Evolutionary conservation across 371 early-diverging fungal genomes (phyloP).

Genomic region (Mortierella sp.): DNA sequence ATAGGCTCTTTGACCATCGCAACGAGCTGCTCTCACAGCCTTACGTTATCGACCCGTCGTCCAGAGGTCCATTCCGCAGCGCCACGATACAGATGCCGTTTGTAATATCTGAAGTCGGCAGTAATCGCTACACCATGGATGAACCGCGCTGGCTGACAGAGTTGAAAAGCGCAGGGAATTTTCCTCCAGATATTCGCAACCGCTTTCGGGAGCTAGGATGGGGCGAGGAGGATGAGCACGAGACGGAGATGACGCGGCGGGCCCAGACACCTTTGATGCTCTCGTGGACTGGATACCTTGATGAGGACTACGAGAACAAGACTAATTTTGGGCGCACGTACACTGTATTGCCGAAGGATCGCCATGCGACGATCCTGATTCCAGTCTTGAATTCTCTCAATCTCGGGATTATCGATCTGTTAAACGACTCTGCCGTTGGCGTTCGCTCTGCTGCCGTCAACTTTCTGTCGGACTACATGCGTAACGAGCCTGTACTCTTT

Average conservation of each 20-base stretch:
- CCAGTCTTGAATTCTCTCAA: slow-evolving; percentile 63
- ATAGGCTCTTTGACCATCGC: slow-evolving; percentile 63
- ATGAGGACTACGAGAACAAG: slow-evolving; percentile 60
- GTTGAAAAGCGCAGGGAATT: slow-evolving; percentile 65
- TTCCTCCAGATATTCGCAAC: slow-evolving; percentile 67
- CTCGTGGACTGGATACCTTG: slow-evolving; percentile 65
- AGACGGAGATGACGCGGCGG: slow-evolving; percentile 64
- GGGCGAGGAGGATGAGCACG: slow-evolving; percentile 71
- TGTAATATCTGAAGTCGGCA: slow-evolving; percentile 71
- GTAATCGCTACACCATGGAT: slow-evolving; percentile 67
- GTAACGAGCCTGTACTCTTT: slow-evolving; percentile 72
- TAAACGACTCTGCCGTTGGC: slow-evolving; percentile 64
- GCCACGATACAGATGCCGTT: slow-evolving; percentile 67
- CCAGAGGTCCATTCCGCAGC: slow-evolving; percentile 67
- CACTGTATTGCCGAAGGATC: slow-evolving; percentile 29
- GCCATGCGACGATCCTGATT: slow-evolving; percentile 56
- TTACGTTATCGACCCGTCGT: slow-evolving; percentile 60
- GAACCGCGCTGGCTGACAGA: slow-evolving; percentile 72
- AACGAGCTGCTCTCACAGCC: slow-evolving; percentile 66
- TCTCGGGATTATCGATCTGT: slow-evolving; percentile 62
- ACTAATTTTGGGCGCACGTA: slow-evolving; percentile 48
- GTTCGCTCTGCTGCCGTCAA: slow-evolving; percentile 60
- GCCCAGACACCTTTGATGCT: slow-evolving; percentile 64
- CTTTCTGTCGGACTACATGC: slow-evolving; percentile 61
- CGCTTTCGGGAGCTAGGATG: slow-evolving; percentile 73